Percentiles rank a stretch among this genome's conserved stretches.
Conservation (phyloP, 352 stramenopile species). For the Phytopythium kandeliae region DNA sequence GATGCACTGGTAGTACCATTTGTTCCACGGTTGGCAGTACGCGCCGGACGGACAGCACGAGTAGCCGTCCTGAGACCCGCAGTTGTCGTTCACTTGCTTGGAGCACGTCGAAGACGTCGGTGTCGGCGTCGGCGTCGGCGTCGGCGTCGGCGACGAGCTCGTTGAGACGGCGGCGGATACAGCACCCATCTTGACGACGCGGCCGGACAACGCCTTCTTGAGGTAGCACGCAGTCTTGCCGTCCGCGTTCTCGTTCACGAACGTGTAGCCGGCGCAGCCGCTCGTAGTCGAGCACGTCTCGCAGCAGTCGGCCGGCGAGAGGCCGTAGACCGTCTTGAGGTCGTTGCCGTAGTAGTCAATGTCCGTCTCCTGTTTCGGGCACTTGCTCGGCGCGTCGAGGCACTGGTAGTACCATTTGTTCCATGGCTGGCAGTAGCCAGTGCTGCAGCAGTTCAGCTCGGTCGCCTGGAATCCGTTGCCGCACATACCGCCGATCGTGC, state of each 20-base stretch:
- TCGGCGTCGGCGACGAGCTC: not conserved
- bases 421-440: constrained; percentile 64
- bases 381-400: constrained; percentile 27
- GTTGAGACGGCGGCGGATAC: constrained; percentile 21
- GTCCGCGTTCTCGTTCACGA: constrained; percentile 47
- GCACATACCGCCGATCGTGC: constrained; percentile 30
- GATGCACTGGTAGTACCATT: constrained; percentile 53
- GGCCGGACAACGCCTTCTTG: constrained; percentile 20
- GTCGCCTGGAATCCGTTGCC: constrained; percentile 19
- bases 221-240: constrained; percentile 48
- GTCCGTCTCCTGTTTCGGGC: constrained; percentile 33
- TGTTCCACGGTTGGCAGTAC: constrained; percentile 49
- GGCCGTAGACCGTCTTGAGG: constrained; percentile 29
- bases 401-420: constrained; percentile 60
- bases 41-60: constrained; percentile 28
- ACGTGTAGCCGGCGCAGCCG: constrained; percentile 49
- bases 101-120: not conserved
- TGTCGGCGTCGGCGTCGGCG: not conserved
- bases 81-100: constrained; percentile 19
- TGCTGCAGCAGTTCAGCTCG: constrained; percentile 33
- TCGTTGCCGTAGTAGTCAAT: constrained; percentile 52
- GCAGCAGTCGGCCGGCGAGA: constrained; percentile 32
- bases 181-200: constrained; percentile 26
- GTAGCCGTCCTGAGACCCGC: constrained; percentile 21
- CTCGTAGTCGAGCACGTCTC: constrained; percentile 26